Conservation (phyloP, 2,329 filamentous ascomycete species). For the Zopfia rhizophila region DNA sequence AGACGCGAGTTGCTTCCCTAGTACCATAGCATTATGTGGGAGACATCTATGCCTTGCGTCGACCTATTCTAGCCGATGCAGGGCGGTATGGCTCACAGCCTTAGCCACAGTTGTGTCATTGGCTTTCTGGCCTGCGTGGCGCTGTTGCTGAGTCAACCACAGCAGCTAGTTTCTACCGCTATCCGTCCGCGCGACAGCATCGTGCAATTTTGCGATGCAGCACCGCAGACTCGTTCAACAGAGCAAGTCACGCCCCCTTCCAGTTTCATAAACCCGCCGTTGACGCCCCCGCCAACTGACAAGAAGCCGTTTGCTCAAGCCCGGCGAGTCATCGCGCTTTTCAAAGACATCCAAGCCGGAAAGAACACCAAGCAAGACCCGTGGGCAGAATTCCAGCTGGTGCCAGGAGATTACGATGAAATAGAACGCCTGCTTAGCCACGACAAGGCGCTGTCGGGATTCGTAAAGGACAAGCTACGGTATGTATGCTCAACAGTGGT, state of each 20-base stretch:
- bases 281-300: slow-evolving; percentile 23
- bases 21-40: no score
- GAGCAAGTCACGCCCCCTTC: slow-evolving; percentile 18
- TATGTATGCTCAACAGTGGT: no score
- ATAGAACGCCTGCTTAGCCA: slow-evolving; percentile 16
- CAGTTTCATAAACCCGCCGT: slow-evolving; percentile 20
- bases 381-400: slow-evolving; percentile 22
- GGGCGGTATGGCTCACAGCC: slow-evolving; percentile 6
- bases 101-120: slow-evolving; percentile 9
- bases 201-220: slow-evolving; percentile 14
- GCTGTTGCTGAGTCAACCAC: slow-evolving; percentile 27
- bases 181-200: slow-evolving; percentile 2
- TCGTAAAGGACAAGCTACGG: slow-evolving; percentile 14
- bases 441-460: slow-evolving; percentile 17
- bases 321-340: slow-evolving; percentile 23
- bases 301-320: slow-evolving; percentile 26
- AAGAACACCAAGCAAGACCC: slow-evolving; percentile 15
- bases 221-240: slow-evolving; percentile 1
- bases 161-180: slow-evolving; percentile 5
- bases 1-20: no score
- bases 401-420: slow-evolving; percentile 15
- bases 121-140: slow-evolving; percentile 4
- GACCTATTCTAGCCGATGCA: slow-evolving; percentile 1
- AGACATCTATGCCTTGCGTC: background rate
- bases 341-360: slow-evolving; percentile 21